Base-by-base conservation (phyloP, 169 alveolate species). In the Plasmodium vinckei region DNA sequence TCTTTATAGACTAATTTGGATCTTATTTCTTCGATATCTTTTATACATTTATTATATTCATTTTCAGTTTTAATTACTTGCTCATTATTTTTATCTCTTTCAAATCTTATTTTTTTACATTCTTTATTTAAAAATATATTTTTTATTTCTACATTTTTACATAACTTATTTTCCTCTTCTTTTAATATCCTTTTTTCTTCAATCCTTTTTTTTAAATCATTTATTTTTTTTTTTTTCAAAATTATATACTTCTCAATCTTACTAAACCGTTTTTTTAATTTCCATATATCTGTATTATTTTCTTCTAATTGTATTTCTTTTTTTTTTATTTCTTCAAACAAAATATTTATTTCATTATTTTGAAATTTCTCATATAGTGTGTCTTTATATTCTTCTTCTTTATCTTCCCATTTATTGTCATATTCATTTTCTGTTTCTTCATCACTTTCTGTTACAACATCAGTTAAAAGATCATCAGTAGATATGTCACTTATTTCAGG, bases 291-390 rank as follows among this genome's bases (percentile, higher is more conserved):
- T 49, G 54, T 79, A 27, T 79, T 79, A 17, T 51, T 56, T 54
- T 79, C 72, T 67, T 67, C 89, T 27, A 79, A 27, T 7, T 53
- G 1, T 33, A 42, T 79, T 79, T 79, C 89, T 47, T 79, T 79
- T n/a, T 44, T 60, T 19, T 46, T 59, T 51, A 79, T 79, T 4
- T 79, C 89, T 17, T 21, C 54, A 7, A 84, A 79, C 42, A 79
- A 21, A 25, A 25, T 19, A 53, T 19, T 51, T 12, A 79, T 67
- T 9, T 54, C 71, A 23, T 67, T 49, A 42, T 27, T 53, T 19
- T 39, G 13, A 12, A 63, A 63, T 17, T 77, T 19, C 6, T 47
- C 63, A 9, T 64, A 51, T 1, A 2, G 25, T 25, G 3, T 5
- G 6, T 54, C 68, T 51, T 53, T 70, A 44, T 17, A 9, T 39